Conservation (phyloP, 768 basidiomycete genomes). For the Megacollybia marginata region DNA sequence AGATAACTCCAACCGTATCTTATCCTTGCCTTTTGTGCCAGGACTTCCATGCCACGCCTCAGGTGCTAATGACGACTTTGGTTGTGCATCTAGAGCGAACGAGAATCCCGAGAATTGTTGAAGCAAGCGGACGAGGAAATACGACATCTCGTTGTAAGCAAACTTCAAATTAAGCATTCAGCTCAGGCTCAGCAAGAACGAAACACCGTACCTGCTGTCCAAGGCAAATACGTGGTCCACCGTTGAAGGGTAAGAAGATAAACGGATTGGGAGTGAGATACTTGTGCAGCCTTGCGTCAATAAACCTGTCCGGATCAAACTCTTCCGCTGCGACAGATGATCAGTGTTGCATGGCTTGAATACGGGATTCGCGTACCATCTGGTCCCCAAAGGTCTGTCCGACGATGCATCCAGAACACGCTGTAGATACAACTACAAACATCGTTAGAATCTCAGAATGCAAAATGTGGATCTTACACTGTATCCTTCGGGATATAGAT, state of each 20-base stretch:
- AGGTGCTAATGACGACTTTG: constrained; percentile 18
- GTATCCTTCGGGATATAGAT: constrained; percentile 2
- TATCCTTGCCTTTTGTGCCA: constrained; percentile 25
- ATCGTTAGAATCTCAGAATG: neutral
- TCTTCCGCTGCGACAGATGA: constrained; percentile 9
- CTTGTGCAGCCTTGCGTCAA: constrained; percentile 25
- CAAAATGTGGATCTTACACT: neutral
- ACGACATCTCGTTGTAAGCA: constrained; percentile 38
- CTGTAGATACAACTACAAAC: neutral
- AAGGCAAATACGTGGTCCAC: constrained; percentile 10
- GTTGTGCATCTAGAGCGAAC: constrained; percentile 22
- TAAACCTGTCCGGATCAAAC: constrained; percentile 34
- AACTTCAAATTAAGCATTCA: constrained; percentile 15
- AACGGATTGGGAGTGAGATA: constrained; percentile 31
- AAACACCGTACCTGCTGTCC: neutral
- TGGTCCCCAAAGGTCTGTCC: constrained; percentile 40
- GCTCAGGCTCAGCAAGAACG: neutral
- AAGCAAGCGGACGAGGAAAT: constrained; percentile 38
- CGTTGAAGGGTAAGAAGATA: constrained; percentile 37
- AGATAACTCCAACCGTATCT: constrained; percentile 24
- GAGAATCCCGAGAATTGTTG: constrained; percentile 26
- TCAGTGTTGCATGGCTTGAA: neutral
- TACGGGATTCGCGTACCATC: constrained; percentile 19
- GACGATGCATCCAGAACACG: constrained; percentile 26
- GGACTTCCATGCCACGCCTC: constrained; percentile 26